phyloP scores from a whole-genome alignment of 2,329 filamentous ascomycete genomes.

The Colletotrichum zoysiae region DNA sequence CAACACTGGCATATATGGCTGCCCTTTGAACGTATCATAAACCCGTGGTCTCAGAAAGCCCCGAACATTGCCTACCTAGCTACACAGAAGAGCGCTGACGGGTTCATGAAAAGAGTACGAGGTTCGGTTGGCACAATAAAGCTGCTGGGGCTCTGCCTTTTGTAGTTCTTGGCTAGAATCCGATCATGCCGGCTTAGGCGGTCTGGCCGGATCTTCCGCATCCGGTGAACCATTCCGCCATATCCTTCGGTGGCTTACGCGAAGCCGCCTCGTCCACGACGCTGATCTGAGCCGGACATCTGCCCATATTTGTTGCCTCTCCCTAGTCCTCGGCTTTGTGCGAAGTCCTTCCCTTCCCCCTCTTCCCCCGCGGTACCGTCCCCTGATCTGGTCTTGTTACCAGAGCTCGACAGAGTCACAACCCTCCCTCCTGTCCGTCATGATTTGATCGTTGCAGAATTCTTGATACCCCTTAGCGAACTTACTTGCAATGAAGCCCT shows the following conservation, averaged over 20 bases:
- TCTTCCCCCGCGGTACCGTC: neutral
- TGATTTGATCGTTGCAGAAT: slow-evolving; percentile 10
- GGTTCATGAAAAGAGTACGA: neutral
- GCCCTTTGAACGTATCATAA: neutral
- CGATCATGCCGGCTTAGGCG: neutral
- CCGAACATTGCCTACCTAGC: neutral
- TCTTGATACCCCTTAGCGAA: neutral
- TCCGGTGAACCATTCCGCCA: slow-evolving; percentile 28
- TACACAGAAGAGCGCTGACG: neutral
- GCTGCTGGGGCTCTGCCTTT: neutral
- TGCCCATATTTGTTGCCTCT: slow-evolving; percentile 16
- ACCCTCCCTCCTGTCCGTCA: slow-evolving; percentile 2
- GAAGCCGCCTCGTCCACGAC: slow-evolving; percentile 20
- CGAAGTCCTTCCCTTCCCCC: neutral
- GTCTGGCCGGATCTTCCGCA: slow-evolving; percentile 34
- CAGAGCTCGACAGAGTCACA: neutral
- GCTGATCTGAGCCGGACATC: slow-evolving; percentile 6
- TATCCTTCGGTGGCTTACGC: slow-evolving; percentile 34
- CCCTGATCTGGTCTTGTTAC: neutral
- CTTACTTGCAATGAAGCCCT: slow-evolving; percentile 24
- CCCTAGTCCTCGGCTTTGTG: neutral
- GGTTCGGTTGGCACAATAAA: neutral
- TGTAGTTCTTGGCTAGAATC: neutral
- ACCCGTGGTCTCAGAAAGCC: no score
- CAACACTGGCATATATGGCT: neutral